Base-by-base conservation (phyloP, 371 early-diverging fungal genomes). In the Apophysomyces elegans region DNA sequence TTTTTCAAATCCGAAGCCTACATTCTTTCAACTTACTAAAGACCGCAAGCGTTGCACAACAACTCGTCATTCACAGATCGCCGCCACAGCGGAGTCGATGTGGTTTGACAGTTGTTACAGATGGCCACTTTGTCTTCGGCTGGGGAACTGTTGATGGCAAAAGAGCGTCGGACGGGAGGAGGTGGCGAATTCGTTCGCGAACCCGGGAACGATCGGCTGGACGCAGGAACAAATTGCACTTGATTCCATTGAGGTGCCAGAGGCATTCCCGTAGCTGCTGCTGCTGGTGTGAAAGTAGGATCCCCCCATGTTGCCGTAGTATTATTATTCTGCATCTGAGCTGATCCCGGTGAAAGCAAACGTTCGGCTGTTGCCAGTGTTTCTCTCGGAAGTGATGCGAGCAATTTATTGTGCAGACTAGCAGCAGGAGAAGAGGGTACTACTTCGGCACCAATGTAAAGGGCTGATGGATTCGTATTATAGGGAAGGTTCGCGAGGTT, bases 31-130 rank as follows among this genome's bases (percentile, higher is more conserved):
- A 58, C 69, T 61, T 64, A 69, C 69, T 69, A 69, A 7, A 69
- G 59, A 1, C 96, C 96, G 67, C 97, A 97, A 7, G 97, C 96
- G 73, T 96, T 97, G 84, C 97, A 97, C 36, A 96, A 78, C 16
- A 87, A 74, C 59, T 92, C 87, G 46, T 92, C 93, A 56, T 91
- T 79, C 37, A 84, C 81, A 32, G 91, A 90, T 58, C 96, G 82
- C n/a, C 99, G 84, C 99, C 99, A 99, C 5, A 96, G 86, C 0
- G 98, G 96, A 7, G 99, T 96, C 7, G 80, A 84, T 0, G 90
- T 92, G 7, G 92, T 91, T 0, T 81, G 78, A 74, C 98, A 98
- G 80, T 97, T 95, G 56, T 77, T 76, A 73, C 96, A 95, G 3
- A 72, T 61, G 8, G 75, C 66, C 1, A 16, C 18, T 37, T 63